Percentiles rank a stretch among this genome's conserved stretches.
These are phyloP conservation scores for Ophiocordyceps camponoti-floridani DNA, from an alignment of 2,329 filamentous ascomycete genomes.

Conservation along the genomic window DNA sequence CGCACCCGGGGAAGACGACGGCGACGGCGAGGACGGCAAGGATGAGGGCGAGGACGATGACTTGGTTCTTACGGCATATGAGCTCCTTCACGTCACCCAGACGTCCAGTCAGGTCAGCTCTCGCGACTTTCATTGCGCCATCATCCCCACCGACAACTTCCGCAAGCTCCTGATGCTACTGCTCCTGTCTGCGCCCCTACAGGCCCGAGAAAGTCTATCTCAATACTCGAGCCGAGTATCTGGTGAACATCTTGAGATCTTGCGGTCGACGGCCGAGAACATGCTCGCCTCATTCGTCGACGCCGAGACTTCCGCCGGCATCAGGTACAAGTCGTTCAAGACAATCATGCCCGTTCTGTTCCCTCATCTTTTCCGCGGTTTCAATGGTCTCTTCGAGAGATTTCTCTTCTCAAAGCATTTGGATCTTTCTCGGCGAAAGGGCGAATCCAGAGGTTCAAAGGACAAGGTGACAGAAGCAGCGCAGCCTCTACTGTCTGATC, in stretches of 20 bases:
- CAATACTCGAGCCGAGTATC: slow-evolving; percentile 37
- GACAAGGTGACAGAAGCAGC: slow-evolving; percentile 6
- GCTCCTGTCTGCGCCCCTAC: slow-evolving; percentile 46
- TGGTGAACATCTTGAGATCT: slow-evolving; percentile 35
- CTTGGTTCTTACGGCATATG: slow-evolving; percentile 49
- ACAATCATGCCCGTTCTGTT: slow-evolving; percentile 39
- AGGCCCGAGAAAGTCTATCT: slow-evolving; percentile 46
- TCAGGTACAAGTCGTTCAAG: slow-evolving; percentile 44
- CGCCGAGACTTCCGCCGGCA: slow-evolving; percentile 43
- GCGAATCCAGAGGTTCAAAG: slow-evolving; percentile 3
- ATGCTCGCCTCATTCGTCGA: slow-evolving; percentile 49
- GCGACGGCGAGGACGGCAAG: slow-evolving; percentile 19
- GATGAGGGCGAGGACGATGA: slow-evolving; percentile 35
- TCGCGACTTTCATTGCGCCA: slow-evolving; percentile 38
- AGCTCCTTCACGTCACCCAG: slow-evolving; percentile 46
- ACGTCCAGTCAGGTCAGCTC: slow-evolving; percentile 35
- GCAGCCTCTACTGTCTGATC: slow-evolving; percentile 31
- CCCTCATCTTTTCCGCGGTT: slow-evolving; percentile 48
- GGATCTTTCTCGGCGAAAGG: slow-evolving; percentile 39
- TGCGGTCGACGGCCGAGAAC: slow-evolving; percentile 43
- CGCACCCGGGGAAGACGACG: slow-evolving; percentile 21
- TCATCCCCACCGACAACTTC: slow-evolving; percentile 59
- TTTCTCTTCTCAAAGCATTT: slow-evolving; percentile 60
- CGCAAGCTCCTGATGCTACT: slow-evolving; percentile 53
- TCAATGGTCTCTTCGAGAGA: slow-evolving; percentile 53